phyloP scores from a whole-genome alignment of 2,329 filamentous ascomycete species.

The Neofusicoccum ribis region DNA sequence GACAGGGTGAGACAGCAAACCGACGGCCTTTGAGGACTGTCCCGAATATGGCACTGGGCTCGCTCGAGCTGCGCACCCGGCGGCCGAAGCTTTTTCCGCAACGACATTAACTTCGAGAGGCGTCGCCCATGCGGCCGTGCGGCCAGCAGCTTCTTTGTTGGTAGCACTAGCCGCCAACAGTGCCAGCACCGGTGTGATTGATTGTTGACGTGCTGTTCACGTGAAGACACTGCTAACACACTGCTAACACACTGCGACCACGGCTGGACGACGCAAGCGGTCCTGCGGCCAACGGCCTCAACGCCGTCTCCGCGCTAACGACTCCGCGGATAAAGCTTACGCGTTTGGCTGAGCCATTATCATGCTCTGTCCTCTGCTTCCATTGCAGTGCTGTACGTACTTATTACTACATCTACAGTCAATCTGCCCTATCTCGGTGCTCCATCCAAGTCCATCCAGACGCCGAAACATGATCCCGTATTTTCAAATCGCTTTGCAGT shows the following conservation, averaged over 20 bases:
- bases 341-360: neutral
- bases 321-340: neutral
- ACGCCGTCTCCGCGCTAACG: neutral
- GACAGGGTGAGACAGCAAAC: slow-evolving; percentile 14
- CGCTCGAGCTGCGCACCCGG: slow-evolving; percentile 1
- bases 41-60: neutral
- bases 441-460: slow-evolving; percentile 3
- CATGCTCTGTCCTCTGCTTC: neutral
- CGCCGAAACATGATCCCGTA: slow-evolving; percentile 1
- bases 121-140: neutral
- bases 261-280: neutral
- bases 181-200: neutral
- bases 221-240: neutral
- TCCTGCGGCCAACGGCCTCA: neutral
- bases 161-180: neutral
- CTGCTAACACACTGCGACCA: neutral
- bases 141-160: slow-evolving; percentile 3
- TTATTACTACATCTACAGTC: neutral
- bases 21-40: slow-evolving; percentile 13
- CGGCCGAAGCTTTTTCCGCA: slow-evolving; percentile 7
- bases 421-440: neutral
- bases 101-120: slow-evolving; percentile 12
- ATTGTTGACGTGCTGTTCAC: slow-evolving; percentile 11
- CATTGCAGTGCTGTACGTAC: neutral
- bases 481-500: slow-evolving; percentile 4